Conservation (phyloP, 129 eudicot genomes). For the Artemisia argyi region DNA sequence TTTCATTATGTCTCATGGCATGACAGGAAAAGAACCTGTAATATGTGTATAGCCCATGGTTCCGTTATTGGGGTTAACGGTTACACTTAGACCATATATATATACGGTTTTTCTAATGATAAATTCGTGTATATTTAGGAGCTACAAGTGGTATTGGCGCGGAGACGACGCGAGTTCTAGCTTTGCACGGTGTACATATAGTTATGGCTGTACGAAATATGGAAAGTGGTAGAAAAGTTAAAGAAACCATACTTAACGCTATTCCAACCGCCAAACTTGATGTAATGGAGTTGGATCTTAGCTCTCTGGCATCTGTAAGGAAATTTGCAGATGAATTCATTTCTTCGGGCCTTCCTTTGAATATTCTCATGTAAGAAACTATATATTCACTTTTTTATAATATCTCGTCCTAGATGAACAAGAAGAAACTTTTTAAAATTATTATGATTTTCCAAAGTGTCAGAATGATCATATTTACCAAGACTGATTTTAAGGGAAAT, state of each 20-base stretch:
- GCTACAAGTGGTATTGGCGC: slow-evolving; percentile 82
- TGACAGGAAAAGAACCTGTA: too few relatives aligned
- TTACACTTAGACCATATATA: neutral
- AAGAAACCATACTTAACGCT: slow-evolving; percentile 57
- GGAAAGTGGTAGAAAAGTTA: slow-evolving; percentile 51
- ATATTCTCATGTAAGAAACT: slow-evolving; percentile 58
- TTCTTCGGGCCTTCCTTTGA: slow-evolving; percentile 62
- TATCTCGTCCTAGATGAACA: too few relatives aligned
- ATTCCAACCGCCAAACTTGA: slow-evolving; percentile 67
- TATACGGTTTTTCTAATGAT: neutral
- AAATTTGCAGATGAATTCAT: slow-evolving; percentile 64
- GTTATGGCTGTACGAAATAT: slow-evolving; percentile 81
- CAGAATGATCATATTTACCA: neutral
- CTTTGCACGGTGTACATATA: slow-evolving; percentile 63
- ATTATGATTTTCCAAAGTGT: neutral
- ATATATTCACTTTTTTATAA: too few relatives aligned
- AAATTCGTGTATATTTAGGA: slow-evolving; percentile 42
- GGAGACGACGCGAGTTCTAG: slow-evolving; percentile 69
- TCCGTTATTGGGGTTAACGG: neutral
- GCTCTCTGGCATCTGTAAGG: slow-evolving; percentile 66
- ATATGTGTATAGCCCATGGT: too few relatives aligned
- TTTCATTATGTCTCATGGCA: too few relatives aligned
- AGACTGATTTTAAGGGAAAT: neutral
- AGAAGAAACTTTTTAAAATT: too few relatives aligned
- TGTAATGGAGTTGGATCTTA: slow-evolving; percentile 84